phyloP scores from a whole-genome alignment of 768 basidiomycete species.

The Boletus reticulatus region DNA sequence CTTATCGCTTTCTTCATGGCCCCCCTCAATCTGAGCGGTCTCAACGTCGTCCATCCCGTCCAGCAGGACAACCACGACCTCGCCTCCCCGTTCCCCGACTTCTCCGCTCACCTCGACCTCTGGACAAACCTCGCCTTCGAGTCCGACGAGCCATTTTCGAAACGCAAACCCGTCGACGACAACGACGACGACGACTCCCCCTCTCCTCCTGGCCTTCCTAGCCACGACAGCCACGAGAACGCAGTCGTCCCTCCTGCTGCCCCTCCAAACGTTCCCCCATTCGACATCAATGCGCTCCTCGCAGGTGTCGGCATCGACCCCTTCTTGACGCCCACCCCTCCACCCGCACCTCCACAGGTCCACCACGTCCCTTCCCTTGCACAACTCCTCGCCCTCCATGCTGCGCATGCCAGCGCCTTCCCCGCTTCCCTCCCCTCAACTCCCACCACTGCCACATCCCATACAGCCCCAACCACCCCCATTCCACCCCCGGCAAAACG shows the following conservation, averaged over 20 bases:
- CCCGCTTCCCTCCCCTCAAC: constrained; percentile 16
- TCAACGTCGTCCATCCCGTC: constrained; percentile 73
- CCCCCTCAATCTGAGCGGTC: constrained; percentile 67
- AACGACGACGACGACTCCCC: not conserved
- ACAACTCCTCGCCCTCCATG: constrained; percentile 65
- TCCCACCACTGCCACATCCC: constrained; percentile 12
- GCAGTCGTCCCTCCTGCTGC: constrained; percentile 48
- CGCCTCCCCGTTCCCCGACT: constrained; percentile 64
- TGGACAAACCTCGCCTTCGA: constrained; percentile 85
- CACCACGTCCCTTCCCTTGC: constrained; percentile 55
- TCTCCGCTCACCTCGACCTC: constrained; percentile 73
- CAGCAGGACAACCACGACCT: constrained; percentile 50
- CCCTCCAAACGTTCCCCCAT: constrained; percentile 29
- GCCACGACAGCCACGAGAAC: constrained; percentile 42
- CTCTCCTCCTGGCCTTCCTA: constrained; percentile 22
- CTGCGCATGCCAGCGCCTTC: constrained; percentile 33
- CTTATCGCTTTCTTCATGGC: constrained; percentile 39
- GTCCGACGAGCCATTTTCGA: constrained; percentile 59
- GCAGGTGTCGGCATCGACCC: constrained; percentile 43
- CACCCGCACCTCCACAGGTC: constrained; percentile 20
- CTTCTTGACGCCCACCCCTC: constrained; percentile 33
- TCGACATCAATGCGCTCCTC: constrained; percentile 42
- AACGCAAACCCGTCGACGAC: constrained; percentile 28
- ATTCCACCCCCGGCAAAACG: constrained; percentile 43
- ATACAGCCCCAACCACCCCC: constrained; percentile 15